phyloP scores from a whole-genome alignment of 2,329 filamentous ascomycete genomes.

The Sporothrix dimorphospora region DNA sequence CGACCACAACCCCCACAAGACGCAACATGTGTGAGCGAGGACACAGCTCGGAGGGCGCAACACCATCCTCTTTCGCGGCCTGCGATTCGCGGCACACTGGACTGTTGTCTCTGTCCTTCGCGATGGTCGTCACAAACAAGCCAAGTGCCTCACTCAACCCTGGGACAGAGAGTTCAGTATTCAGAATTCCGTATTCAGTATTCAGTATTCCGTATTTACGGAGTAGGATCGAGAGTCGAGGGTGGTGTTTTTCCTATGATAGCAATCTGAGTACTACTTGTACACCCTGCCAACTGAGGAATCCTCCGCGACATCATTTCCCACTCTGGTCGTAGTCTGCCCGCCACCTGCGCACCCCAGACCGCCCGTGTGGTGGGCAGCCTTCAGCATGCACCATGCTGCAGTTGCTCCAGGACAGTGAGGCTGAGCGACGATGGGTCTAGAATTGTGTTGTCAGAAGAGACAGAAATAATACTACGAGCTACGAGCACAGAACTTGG shows the following conservation, averaged over 20 bases:
- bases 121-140: not conserved
- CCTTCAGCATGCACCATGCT: not conserved
- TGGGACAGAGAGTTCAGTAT: too few relatives aligned
- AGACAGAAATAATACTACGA: constrained; percentile 2
- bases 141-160: not conserved
- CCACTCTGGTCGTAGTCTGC: not conserved
- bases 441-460: constrained; percentile 9
- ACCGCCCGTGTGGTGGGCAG: not conserved
- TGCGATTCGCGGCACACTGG: not conserved
- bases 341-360: not conserved
- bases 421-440: constrained; percentile 16
- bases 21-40: not conserved
- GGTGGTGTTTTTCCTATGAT: not conserved
- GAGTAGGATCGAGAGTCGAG: too few relatives aligned
- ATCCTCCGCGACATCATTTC: not conserved
- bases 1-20: too few relatives aligned
- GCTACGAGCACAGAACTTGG: not conserved
- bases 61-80: not conserved
- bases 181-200: too few relatives aligned
- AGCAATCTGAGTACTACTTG: not conserved
- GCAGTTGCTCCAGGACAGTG: not conserved
- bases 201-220: too few relatives aligned
- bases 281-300: not conserved
- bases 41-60: not conserved
- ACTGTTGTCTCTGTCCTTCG: not conserved